Conservation (phyloP, 108 stramenopile genomes). For the Fragilariopsis cylindrus region DNA sequence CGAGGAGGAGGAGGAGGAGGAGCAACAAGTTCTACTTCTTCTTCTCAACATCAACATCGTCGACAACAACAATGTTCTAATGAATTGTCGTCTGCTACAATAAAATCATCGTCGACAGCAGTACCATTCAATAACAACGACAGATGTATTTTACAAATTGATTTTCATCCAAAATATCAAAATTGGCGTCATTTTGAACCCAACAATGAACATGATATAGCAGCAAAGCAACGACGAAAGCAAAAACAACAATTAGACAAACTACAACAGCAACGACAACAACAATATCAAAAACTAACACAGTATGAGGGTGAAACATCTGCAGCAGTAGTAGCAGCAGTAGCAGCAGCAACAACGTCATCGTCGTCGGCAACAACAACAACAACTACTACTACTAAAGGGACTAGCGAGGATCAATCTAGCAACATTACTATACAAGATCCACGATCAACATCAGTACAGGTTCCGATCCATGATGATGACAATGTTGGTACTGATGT, state of each 20-base stretch:
- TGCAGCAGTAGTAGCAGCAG: too few species aligned
- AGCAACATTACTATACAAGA: too few species aligned
- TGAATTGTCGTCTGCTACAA: neutral
- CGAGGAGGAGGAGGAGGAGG: too few species aligned
- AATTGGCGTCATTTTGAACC: slow-evolving; percentile 71
- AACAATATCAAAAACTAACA: neutral
- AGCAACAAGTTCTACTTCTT: neutral
- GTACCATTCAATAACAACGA: neutral
- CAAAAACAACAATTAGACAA: neutral
- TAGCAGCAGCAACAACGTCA: too few species aligned
- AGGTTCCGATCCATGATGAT: too few species aligned
- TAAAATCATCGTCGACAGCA: neutral
- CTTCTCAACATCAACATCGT: neutral
- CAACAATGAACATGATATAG: slow-evolving; percentile 36
- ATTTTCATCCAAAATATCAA: slow-evolving; percentile 67
- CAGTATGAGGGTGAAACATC: slow-evolving; percentile 2
- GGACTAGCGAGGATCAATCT: too few species aligned
- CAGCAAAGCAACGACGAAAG: neutral
- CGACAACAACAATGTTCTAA: neutral
- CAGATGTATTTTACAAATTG: slow-evolving; percentile 1
- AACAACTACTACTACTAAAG: too few species aligned
- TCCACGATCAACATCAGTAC: neutral
- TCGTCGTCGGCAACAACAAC: too few species aligned
- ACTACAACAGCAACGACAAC: slow-evolving; percentile 3
- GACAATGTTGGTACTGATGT: too few species aligned